Conservation (phyloP, 148 eudicot species). For the Tetragonia tetragonoides region DNA sequence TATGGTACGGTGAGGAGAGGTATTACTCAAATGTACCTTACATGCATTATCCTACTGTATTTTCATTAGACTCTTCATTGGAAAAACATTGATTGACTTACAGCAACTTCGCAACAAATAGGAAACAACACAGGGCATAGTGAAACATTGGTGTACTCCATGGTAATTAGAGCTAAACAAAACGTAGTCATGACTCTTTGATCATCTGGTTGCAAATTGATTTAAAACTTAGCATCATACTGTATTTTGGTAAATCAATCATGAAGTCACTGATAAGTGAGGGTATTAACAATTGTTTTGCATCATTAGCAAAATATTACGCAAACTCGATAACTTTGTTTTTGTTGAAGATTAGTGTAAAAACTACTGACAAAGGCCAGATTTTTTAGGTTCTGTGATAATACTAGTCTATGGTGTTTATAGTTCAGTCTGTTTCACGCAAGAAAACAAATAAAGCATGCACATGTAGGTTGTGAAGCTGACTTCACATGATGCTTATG, state of each 20-base stretch:
- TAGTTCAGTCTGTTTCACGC: conserved; percentile 10
- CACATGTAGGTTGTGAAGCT: conserved; percentile 18
- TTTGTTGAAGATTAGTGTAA: conserved; percentile 14
- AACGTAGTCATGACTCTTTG: too few species aligned
- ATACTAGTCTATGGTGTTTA: neutral
- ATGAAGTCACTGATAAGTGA: neutral
- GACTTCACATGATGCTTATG: conserved; percentile 13
- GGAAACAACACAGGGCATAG: too few species aligned
- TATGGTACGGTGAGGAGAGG: neutral
- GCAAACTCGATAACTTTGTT: neutral
- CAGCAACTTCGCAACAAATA: too few species aligned
- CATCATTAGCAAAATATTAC: neutral
- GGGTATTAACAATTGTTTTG: neutral
- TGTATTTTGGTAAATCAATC: too few species aligned
- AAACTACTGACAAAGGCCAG: conserved; percentile 14
- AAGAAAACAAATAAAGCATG: conserved; percentile 15
- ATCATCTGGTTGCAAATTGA: too few species aligned
- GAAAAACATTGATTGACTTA: too few species aligned
- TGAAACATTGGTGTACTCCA: neutral
- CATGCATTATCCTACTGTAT: too few species aligned
- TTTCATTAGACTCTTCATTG: too few species aligned
- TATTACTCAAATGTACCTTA: neutral
- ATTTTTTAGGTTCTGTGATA: neutral
- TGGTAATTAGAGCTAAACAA: too few species aligned
- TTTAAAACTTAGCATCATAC: too few species aligned